These are phyloP conservation scores for Chrysoporthe deuterocubensis DNA, from an alignment of 2,329 filamentous ascomycete species.

Conservation along the genomic window DNA sequence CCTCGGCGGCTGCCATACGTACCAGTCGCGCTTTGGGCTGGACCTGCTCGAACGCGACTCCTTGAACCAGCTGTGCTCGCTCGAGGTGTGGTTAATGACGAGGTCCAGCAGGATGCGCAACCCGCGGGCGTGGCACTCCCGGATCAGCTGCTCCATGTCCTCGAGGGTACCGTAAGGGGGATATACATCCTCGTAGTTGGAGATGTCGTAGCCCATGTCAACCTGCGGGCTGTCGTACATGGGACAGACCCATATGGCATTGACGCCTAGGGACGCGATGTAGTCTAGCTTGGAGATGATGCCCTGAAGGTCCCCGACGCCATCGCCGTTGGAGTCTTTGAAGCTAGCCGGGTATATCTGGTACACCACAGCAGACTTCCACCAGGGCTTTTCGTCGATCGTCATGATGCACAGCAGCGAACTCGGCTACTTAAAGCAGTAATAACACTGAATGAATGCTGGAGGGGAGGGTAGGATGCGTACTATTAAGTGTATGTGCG, in stretches of 20 bases:
- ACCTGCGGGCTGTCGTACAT: conserved; percentile 59
- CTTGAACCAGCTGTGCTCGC: conserved; percentile 62
- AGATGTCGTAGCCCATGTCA: conserved; percentile 75
- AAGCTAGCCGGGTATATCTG: conserved; percentile 65
- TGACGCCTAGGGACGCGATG: conserved; percentile 57
- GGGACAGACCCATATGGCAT: conserved; percentile 60
- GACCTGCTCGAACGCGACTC: conserved; percentile 55
- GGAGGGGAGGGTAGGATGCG: too few relatives aligned
- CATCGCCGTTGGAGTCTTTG: conserved; percentile 61
- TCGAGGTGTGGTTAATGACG: conserved; percentile 72
- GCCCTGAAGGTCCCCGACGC: conserved; percentile 46
- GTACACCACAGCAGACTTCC: conserved; percentile 4
- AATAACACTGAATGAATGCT: too few relatives aligned
- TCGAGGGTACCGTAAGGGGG: conserved; percentile 68
- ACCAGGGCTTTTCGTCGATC: background rate
- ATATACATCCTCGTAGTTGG: conserved; percentile 69
- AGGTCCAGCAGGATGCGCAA: conserved; percentile 76
- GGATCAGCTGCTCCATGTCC: conserved; percentile 68
- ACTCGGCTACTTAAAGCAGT: too few relatives aligned
- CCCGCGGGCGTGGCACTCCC: conserved; percentile 61
- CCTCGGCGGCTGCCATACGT: conserved; percentile 63
- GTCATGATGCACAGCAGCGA: background rate
- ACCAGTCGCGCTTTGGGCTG: conserved; percentile 63
- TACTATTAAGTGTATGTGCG: too few relatives aligned
- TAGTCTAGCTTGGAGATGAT: conserved; percentile 62